Evolutionary conservation across 805 yeast species (phyloP), one percentile per base, ranked within the genome.

Genomic region (Zygotorulaspora danielsina): DNA sequence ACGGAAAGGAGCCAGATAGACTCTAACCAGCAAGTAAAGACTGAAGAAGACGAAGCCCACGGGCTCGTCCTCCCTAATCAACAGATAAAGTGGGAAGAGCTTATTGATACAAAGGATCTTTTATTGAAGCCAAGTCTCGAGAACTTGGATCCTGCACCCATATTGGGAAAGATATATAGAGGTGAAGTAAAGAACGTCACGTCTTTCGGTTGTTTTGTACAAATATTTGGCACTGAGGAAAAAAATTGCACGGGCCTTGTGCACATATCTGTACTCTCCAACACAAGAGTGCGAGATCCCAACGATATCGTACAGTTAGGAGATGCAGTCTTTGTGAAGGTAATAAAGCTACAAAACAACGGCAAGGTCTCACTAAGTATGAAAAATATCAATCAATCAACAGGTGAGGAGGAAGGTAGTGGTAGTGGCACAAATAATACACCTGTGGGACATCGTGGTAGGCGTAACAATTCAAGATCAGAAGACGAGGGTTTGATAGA

Each of bases 201-300:
- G 30, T 59, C 73, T 2, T 89, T 78, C 61, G 97, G 97, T 0
- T 94, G 87, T 1, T 90, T 89, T 55, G 73, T 87, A 0, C 61
- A 75, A 7, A 57, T 89, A 1, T 47, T 59, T 5, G 76, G 71
- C 0, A 52, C 69, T 2, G 41, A 53, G 27, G 54, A 55, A 10
- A 46, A 45, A 17, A 48, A 49, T 34, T 56, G 58, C 15, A 78
- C 66, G 50, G 95, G 95, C 0, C 65, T 89, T 12, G 80, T 89
- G 26, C 97, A 89, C 55, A 71, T 84, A 0, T 85, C 95, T 1
- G 81, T 79, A 30, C 68, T 89, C 21, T 67, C 76, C 2, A 19
- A 41, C 9, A 20, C 32, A n/a, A 64, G 86, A 34, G 64, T 82
- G 1, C 61, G 68, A 5, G 72, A 72, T 33, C 86, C 90, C 0